Percentiles rank a stretch among this genome's conserved stretches.
Conservation (phyloP, 2,329 filamentous ascomycete species). For the Xenoacremonium recifei region DNA sequence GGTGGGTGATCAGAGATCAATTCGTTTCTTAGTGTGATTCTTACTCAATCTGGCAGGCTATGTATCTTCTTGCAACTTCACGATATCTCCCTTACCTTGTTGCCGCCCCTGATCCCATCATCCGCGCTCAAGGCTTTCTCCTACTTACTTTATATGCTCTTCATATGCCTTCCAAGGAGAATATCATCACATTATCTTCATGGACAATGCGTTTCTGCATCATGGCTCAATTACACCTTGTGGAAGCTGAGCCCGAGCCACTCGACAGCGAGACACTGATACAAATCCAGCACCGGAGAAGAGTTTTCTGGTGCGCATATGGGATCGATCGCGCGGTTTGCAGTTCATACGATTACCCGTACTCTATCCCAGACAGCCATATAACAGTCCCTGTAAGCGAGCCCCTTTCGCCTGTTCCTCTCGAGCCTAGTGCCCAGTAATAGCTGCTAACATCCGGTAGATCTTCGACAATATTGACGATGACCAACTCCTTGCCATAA, state of each 20-base stretch:
- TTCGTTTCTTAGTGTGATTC: no score
- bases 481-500: conserved; percentile 1
- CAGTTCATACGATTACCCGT: conserved; percentile 5
- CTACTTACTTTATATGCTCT: conserved; percentile 7
- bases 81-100: conserved; percentile 5
- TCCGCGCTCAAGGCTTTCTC: conserved; percentile 8
- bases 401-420: no score
- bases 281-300: conserved; percentile 5
- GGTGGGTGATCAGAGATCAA: neutral
- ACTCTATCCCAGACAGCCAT: conserved; percentile 5
- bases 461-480: conserved; percentile 5
- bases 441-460: neutral
- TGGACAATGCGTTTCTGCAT: conserved; percentile 8
- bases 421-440: neutral
- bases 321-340: conserved; percentile 7
- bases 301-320: conserved; percentile 9
- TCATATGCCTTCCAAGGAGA: conserved; percentile 5
- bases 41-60: neutral
- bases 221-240: conserved; percentile 5
- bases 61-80: conserved; percentile 2
- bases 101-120: conserved; percentile 1
- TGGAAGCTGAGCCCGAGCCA: conserved; percentile 2
- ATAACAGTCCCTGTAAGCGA: conserved; percentile 4
- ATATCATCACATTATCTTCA: conserved; percentile 3
- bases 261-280: neutral